These are phyloP conservation scores for Acaromyces ingoldii DNA, from an alignment of 1,284 basidiomycete species.

Conservation along the genomic window DNA sequence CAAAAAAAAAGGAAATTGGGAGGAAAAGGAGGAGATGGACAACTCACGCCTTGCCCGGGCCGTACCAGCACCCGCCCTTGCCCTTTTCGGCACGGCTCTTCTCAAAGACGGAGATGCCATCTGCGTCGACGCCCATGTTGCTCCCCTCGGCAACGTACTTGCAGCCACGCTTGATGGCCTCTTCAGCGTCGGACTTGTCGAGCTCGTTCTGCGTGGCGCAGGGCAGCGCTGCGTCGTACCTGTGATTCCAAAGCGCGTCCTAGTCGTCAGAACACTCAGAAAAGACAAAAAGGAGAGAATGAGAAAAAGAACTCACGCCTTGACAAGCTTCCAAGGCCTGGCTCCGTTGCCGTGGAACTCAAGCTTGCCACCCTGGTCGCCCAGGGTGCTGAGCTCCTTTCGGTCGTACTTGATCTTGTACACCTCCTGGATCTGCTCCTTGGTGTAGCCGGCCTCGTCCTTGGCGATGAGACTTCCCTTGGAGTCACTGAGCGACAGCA, in stretches of 20 bases:
- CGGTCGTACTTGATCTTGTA: slow-evolving; percentile 63
- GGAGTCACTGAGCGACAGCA: slow-evolving; percentile 74
- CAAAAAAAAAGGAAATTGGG: too few relatives aligned
- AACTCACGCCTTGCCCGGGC: slow-evolving; percentile 29
- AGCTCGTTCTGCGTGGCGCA: slow-evolving; percentile 77
- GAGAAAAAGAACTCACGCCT: slow-evolving; percentile 40
- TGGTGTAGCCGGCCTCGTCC: slow-evolving; percentile 54
- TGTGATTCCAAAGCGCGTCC: background rate
- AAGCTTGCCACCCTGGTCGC: slow-evolving; percentile 20
- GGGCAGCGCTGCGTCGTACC: slow-evolving; percentile 67
- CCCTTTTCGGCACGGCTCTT: slow-evolving; percentile 56
- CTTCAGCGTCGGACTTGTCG: slow-evolving; percentile 65
- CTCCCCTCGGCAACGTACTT: slow-evolving; percentile 73
- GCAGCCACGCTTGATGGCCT: slow-evolving; percentile 66
- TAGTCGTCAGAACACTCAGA: slow-evolving; percentile 37
- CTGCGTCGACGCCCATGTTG: slow-evolving; percentile 56
- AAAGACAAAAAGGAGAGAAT: background rate
- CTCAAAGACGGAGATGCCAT: slow-evolving; percentile 72
- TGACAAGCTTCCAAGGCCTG: slow-evolving; percentile 70
- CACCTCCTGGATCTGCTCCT: slow-evolving; percentile 51
- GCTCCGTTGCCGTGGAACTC: slow-evolving; percentile 51
- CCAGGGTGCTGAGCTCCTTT: slow-evolving; percentile 53
- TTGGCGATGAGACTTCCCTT: slow-evolving; percentile 65
- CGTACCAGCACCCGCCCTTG: slow-evolving; percentile 44
- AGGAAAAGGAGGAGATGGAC: too few relatives aligned